These are phyloP conservation scores for Herpetomonas samuelpessoai DNA, from an alignment of 208 protist species.

Conservation along the genomic window DNA sequence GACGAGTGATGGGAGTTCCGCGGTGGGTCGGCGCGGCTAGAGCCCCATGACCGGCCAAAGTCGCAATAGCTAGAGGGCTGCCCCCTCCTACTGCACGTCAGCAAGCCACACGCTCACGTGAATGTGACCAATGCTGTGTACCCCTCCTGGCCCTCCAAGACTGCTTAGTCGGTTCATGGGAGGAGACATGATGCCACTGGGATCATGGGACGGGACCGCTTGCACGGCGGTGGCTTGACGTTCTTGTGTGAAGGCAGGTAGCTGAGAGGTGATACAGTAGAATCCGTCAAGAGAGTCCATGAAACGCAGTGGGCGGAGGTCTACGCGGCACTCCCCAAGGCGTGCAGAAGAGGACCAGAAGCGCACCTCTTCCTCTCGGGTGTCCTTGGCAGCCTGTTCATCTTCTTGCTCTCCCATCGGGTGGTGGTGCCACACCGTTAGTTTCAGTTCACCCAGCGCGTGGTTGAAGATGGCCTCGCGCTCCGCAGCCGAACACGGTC, in stretches of 20 bases:
- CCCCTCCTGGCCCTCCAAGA: too few species aligned
- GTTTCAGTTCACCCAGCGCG: constrained; percentile 42
- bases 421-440: constrained; percentile 56
- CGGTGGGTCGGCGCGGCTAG: too few species aligned
- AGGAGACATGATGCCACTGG: too few species aligned
- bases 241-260: too few species aligned
- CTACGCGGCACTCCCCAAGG: constrained; percentile 66
- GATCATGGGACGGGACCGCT: too few species aligned
- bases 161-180: too few species aligned
- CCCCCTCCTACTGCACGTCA: constrained; percentile 8
- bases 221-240: too few species aligned
- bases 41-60: too few species aligned
- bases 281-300: constrained; percentile 65
- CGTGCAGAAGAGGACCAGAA: constrained; percentile 66
- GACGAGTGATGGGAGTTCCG: too few species aligned
- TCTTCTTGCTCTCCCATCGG: background rate
- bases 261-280: constrained; percentile 40
- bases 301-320: constrained; percentile 77
- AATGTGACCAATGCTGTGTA: constrained; percentile 57
- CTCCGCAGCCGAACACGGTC: too few species aligned
- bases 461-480: background rate
- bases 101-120: constrained; percentile 52
- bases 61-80: too few species aligned
- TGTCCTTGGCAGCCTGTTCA: background rate
- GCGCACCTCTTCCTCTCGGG: constrained; percentile 26